Evolutionary conservation across 2,329 filamentous ascomycete species (phyloP).

Genomic region (Hymenoscyphus salicellus): DNA sequence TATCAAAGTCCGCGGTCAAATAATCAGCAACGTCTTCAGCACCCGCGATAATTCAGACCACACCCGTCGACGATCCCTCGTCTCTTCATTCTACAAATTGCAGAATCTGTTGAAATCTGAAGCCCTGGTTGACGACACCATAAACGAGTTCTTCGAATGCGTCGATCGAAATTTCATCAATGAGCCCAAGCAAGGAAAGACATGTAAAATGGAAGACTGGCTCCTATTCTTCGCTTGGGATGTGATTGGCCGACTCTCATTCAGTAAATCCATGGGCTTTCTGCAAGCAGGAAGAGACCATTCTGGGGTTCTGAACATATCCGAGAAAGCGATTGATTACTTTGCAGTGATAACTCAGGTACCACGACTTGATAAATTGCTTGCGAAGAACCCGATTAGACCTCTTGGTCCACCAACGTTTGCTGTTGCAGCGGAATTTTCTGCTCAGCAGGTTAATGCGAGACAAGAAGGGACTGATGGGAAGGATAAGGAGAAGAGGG

Average conservation of each 20-base stretch:
- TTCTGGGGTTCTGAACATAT: conserved; percentile 33
- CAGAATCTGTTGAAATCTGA: conserved; percentile 36
- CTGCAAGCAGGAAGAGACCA: conserved; percentile 37
- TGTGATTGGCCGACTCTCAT: conserved; percentile 41
- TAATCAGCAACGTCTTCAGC: background rate
- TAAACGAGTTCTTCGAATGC: conserved; percentile 43
- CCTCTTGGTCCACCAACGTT: conserved; percentile 17
- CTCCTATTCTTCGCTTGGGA: conserved; percentile 40
- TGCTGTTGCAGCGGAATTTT: conserved; percentile 15
- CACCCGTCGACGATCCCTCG: conserved; percentile 34
- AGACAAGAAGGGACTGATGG: conserved; percentile 8
- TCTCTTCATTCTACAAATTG: conserved; percentile 34
- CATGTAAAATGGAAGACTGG: conserved; percentile 43
- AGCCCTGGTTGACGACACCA: conserved; percentile 24
- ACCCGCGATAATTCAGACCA: conserved; percentile 29
- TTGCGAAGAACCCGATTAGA: conserved; percentile 24
- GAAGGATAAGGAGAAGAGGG: conserved; percentile 9
- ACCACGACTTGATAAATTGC: conserved; percentile 21
- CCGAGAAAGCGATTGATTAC: conserved; percentile 29
- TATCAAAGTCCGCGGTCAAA: background rate
- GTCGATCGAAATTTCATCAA: conserved; percentile 31
- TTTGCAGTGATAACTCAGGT: conserved; percentile 22
- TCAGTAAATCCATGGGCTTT: conserved; percentile 41
- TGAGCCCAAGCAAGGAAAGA: conserved; percentile 20
- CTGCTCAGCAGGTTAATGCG: conserved; percentile 15